These are phyloP conservation scores for Pulveroboletus frians DNA, from an alignment of 768 basidiomycete species.

Conservation along the genomic window DNA sequence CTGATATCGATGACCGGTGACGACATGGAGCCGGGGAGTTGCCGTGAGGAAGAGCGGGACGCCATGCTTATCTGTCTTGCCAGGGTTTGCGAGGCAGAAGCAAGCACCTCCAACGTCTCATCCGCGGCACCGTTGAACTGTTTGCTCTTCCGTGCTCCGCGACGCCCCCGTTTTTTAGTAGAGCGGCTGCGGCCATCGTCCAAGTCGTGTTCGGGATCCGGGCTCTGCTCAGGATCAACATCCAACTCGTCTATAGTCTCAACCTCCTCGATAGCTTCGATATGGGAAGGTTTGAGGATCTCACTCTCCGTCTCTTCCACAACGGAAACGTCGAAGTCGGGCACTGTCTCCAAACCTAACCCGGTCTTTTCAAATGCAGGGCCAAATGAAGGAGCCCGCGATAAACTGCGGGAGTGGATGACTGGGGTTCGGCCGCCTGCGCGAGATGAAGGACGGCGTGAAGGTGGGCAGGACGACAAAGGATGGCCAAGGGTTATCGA, in stretches of 20 bases:
- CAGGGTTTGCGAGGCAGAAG: slow-evolving; percentile 73
- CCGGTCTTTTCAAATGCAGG: slow-evolving; percentile 41
- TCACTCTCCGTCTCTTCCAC: slow-evolving; percentile 42
- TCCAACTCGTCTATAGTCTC: slow-evolving; percentile 33
- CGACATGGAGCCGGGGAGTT: slow-evolving; percentile 11
- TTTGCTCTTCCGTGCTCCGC: slow-evolving; percentile 80
- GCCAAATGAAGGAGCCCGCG: slow-evolving; percentile 60
- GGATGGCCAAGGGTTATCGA: slow-evolving; percentile 58
- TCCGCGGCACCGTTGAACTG: slow-evolving; percentile 34
- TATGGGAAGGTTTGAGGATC: slow-evolving; percentile 17
- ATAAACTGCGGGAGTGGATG: slow-evolving; percentile 50
- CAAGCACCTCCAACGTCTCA: slow-evolving; percentile 63
- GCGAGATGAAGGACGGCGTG: slow-evolving; percentile 68
- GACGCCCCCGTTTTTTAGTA: slow-evolving; percentile 74
- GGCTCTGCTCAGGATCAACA: slow-evolving; percentile 11
- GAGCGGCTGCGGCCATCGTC: slow-evolving; percentile 46
- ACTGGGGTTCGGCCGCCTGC: slow-evolving; percentile 53
- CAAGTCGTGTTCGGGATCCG: slow-evolving; percentile 26
- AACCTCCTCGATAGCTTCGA: slow-evolving; percentile 35
- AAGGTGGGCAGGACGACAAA: slow-evolving; percentile 58
- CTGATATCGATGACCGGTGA: slow-evolving; percentile 21
- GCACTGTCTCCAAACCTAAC: slow-evolving; percentile 44
- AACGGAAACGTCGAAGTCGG: slow-evolving; percentile 40
- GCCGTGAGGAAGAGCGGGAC: slow-evolving; percentile 44
- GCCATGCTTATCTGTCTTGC: slow-evolving; percentile 79